Evolutionary conservation across 225 moss, liverwort and hornwort genomes (phyloP), one percentile per base, ranked within the genome.

Genomic region (Sphagnum contortum): DNA sequence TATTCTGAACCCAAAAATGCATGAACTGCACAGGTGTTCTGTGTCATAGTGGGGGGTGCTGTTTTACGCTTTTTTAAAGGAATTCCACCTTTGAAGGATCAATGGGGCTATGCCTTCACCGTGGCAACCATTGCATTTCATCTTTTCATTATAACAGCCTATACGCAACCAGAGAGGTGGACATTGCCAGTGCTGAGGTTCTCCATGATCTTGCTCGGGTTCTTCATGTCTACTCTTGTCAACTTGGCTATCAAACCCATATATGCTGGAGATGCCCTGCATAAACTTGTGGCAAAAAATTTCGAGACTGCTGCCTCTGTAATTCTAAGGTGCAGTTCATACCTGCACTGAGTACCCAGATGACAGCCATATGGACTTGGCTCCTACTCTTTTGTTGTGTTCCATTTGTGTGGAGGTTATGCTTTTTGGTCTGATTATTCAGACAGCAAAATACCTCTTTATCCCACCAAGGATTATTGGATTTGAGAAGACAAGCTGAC

Each of bases 101-200:
- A 82, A 69, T 86, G 86, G 86, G 86, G 82, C 14, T 86, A 86
- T 68, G 86, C 86, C n/a, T 86, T 86, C 55, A 68, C 79, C 9
- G 82, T 86, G 10, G 86, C 86, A 59, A 86, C 82, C 13, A 86
- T 86, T 66, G 86, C 86, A 45, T 86, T 82, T 57, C 86, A 86
- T 62, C 74, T 86, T 64, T 86, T 86, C 64, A 77, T 86, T 2
- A 69, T 81, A 50, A 82, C 74, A 55, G 50, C 12, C 3, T 82
- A 48, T 44, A 66, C 52, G 64, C 70, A 78, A 64, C 78, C 81
- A 8, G 77, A 84, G 70, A 69, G 58, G 57, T 72, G 79, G 6
- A 67, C 72, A 2, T 55, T 84, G 7, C 77, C 83, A 44, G 9
- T 84, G 9, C n/a, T 80, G 69, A 74, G 83, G 6, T 75, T 84